Conservation (phyloP, 2,329 filamentous ascomycete genomes). For the Rutstroemia sp. region DNA sequence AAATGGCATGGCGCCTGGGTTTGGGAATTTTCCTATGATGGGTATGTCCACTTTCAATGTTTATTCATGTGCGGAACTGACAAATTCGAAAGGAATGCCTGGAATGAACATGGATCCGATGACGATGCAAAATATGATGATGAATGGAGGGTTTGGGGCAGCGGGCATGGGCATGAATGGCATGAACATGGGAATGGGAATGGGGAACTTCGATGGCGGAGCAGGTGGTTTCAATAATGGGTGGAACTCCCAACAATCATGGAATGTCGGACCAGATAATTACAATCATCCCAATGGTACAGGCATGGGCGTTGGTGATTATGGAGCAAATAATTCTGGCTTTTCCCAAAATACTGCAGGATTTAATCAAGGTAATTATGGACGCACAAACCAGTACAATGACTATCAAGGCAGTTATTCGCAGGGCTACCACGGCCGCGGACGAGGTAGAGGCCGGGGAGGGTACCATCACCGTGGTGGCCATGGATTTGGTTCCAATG, state of each 20-base stretch:
- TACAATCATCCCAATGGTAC: conserved; percentile 77
- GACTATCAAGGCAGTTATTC: conserved; percentile 61
- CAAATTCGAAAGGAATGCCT: conserved; percentile 45
- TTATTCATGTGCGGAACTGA: not conserved
- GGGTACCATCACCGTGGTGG: conserved; percentile 26
- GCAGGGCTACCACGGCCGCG: conserved; percentile 39
- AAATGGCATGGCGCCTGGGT: conserved; percentile 53
- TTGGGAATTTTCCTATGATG: conserved; percentile 70
- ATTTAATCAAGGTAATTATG: conserved; percentile 80
- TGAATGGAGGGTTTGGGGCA: conserved; percentile 67
- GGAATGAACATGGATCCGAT: conserved; percentile 80
- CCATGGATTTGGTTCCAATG: conserved; percentile 26
- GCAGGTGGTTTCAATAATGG: conserved; percentile 63
- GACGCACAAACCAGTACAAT: conserved; percentile 61
- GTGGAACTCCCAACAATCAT: conserved; percentile 75
- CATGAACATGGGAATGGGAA: conserved; percentile 68
- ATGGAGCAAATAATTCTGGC: conserved; percentile 70
- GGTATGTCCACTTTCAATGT: conserved; percentile 53
- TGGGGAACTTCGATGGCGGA: conserved; percentile 59
- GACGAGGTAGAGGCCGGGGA: conserved; percentile 31
- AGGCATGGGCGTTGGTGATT: conserved; percentile 73
- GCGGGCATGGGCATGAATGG: conserved; percentile 75
- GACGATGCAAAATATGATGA: conserved; percentile 68
- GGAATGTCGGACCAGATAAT: conserved; percentile 82
- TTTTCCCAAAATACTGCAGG: conserved; percentile 54